These are phyloP conservation scores for Syncephalis plumigaleata DNA, from an alignment of 371 early-diverging fungal genomes.

Conservation along the genomic window DNA sequence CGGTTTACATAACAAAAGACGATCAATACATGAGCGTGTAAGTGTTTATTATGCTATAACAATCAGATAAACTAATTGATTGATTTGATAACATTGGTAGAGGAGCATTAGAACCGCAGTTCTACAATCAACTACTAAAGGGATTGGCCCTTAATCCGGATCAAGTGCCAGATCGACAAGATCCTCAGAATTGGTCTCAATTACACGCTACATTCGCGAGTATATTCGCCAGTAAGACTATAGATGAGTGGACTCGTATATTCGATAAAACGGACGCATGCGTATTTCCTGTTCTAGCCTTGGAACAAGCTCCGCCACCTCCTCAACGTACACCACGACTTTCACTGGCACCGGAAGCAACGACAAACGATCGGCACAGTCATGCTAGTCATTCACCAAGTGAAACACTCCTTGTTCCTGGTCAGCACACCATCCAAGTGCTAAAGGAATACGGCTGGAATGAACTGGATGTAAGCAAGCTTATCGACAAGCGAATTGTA, in stretches of 20 bases:
- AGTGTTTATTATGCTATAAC: conserved; percentile 4
- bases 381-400: conserved; percentile 1
- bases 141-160: conserved; percentile 23
- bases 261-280: conserved; percentile 55
- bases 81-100: too few relatives aligned
- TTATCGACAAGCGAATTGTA: conserved; percentile 11
- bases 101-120: conserved; percentile 54
- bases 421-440: conserved; percentile 30
- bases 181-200: conserved; percentile 27
- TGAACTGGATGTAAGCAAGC: conserved; percentile 15
- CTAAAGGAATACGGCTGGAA: conserved; percentile 29
- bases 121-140: conserved; percentile 35
- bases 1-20: conserved; percentile 52
- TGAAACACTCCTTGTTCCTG: conserved; percentile 22
- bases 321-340: conserved; percentile 39
- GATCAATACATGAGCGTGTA: conserved; percentile 46
- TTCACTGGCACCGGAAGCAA: conserved; percentile 33
- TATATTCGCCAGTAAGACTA: conserved; percentile 36
- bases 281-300: conserved; percentile 43
- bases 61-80: background rate
- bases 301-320: conserved; percentile 22
- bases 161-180: conserved; percentile 27
- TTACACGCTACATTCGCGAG: conserved; percentile 26
- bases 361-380: background rate
- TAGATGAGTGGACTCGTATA: conserved; percentile 42